Conservation (phyloP, 331 rosid species). For the Dryas integrifolia region DNA sequence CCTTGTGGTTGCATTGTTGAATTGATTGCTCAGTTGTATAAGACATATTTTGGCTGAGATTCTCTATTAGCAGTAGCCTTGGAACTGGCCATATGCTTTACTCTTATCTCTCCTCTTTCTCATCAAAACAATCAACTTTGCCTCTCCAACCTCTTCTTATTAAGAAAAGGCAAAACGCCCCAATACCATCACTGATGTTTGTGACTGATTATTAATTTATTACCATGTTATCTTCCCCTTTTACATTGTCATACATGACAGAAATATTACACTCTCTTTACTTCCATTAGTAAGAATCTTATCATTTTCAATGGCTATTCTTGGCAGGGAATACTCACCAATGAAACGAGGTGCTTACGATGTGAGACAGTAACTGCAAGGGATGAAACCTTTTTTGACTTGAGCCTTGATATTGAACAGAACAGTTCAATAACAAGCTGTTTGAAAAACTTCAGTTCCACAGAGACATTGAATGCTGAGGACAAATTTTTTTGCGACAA, state of each 20-base stretch:
- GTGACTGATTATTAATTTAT: background rate
- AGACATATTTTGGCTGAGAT: background rate
- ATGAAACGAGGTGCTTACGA: constrained; percentile 94
- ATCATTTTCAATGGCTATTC: constrained; percentile 28
- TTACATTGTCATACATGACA: background rate
- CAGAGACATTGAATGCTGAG: constrained; percentile 94
- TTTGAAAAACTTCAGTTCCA: constrained; percentile 97
- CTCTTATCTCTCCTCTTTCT: background rate
- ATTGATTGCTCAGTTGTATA: background rate
- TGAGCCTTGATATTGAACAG: constrained; percentile 99
- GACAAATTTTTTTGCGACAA: constrained; percentile 98
- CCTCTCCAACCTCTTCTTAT: background rate
- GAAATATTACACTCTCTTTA: no score
- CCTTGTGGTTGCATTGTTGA: background rate
- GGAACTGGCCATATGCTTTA: background rate
- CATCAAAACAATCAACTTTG: background rate
- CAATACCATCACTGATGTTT: background rate
- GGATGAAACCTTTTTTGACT: constrained; percentile 90
- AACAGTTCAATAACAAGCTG: constrained; percentile 99
- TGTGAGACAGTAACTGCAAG: constrained; percentile 99
- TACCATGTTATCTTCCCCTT: background rate
- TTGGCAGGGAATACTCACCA: constrained; percentile 95
- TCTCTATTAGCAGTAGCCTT: background rate
- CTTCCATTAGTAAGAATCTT: constrained; percentile 27
- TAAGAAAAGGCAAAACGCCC: background rate